These are phyloP conservation scores for Sclerotinia sclerotiorum DNA, from an alignment of 2,329 filamentous ascomycete genomes.

Conservation along the genomic window DNA sequence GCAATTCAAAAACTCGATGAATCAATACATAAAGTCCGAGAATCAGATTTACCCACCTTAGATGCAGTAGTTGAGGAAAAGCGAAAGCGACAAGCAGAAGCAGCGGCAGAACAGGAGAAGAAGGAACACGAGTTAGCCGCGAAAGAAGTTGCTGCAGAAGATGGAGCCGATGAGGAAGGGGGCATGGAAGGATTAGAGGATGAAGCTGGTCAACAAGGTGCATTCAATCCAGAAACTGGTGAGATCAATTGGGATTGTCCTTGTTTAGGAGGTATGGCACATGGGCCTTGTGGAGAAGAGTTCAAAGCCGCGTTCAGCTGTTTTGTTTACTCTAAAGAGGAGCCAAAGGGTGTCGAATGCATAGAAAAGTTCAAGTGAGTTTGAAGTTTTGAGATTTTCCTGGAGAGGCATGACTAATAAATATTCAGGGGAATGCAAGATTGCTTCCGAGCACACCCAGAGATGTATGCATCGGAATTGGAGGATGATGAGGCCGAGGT, in stretches of 20 bases:
- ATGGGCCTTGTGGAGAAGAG: slow-evolving; percentile 92
- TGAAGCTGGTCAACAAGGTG: slow-evolving; percentile 82
- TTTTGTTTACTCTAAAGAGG: slow-evolving; percentile 92
- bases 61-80: slow-evolving; percentile 67
- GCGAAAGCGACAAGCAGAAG: slow-evolving; percentile 43
- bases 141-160: slow-evolving; percentile 29
- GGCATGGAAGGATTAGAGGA: slow-evolving; percentile 64
- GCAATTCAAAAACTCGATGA: slow-evolving; percentile 42
- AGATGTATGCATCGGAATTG: slow-evolving; percentile 87
- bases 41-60: slow-evolving; percentile 61
- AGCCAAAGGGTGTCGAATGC: slow-evolving; percentile 97
- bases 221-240: slow-evolving; percentile 96
- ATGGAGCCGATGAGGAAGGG: slow-evolving; percentile 29
- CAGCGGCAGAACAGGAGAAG: slow-evolving; percentile 35
- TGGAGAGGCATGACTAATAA: slow-evolving; percentile 30
- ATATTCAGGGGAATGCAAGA: slow-evolving; percentile 83
- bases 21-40: slow-evolving; percentile 40
- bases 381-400: slow-evolving; percentile 1
- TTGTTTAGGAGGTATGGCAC: slow-evolving; percentile 93
- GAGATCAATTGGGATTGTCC: slow-evolving; percentile 99
- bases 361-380: slow-evolving; percentile 95
- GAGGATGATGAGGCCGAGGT: slow-evolving; percentile 70
- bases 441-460: slow-evolving; percentile 90
- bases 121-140: slow-evolving; percentile 29
- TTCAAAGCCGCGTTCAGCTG: slow-evolving; percentile 97